Percentiles rank a stretch among this genome's conserved stretches.
phyloP scores from a whole-genome alignment of 148 eudicot species.

The Heliamphora exappendiculata region DNA sequence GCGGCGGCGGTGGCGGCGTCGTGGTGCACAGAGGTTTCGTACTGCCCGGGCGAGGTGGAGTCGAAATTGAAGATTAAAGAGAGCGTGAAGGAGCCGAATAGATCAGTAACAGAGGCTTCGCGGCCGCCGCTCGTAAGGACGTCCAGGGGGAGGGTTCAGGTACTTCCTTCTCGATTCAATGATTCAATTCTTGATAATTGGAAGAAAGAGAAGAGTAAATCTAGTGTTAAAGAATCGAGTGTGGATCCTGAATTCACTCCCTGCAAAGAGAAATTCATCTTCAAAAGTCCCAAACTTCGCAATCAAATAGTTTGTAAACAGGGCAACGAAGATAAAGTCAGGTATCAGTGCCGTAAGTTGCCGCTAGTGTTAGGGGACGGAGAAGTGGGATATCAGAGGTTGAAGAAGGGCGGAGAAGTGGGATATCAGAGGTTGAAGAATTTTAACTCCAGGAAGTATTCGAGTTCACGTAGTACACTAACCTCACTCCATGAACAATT shows the following conservation, averaged over 20 bases:
- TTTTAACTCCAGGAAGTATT: slow-evolving; percentile 23
- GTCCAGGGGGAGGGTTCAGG: slow-evolving; percentile 88
- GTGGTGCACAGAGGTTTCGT: slow-evolving; percentile 34
- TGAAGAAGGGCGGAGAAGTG: too few species aligned
- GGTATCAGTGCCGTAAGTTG: slow-evolving; percentile 19
- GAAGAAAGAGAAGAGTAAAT: slow-evolving; percentile 76
- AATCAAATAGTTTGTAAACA: slow-evolving; percentile 16
- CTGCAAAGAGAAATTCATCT: slow-evolving; percentile 28
- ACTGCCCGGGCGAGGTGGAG: slow-evolving; percentile 21
- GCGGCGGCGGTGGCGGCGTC: slow-evolving; percentile 29
- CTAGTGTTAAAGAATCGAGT: slow-evolving; percentile 19
- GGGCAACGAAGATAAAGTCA: slow-evolving; percentile 24
- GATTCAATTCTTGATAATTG: slow-evolving; percentile 94
- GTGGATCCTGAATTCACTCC: slow-evolving; percentile 27
- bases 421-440: slow-evolving; percentile 22
- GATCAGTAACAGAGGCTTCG: slow-evolving; percentile 24
- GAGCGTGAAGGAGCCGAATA: slow-evolving; percentile 17
- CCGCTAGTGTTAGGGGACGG: slow-evolving; percentile 29
- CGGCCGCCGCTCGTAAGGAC: slow-evolving; percentile 77
- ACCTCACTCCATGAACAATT: slow-evolving; percentile 34
- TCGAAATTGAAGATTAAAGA: slow-evolving; percentile 18
- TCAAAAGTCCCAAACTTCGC: slow-evolving; percentile 21
- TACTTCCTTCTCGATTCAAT: slow-evolving; percentile 78
- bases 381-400: slow-evolving; percentile 25
- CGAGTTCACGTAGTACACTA: slow-evolving; percentile 29